Percentiles rank a stretch among this genome's conserved stretches.
Conservation (phyloP, 140 eudicot genomes). For the Erigeron philadelphicus region DNA sequence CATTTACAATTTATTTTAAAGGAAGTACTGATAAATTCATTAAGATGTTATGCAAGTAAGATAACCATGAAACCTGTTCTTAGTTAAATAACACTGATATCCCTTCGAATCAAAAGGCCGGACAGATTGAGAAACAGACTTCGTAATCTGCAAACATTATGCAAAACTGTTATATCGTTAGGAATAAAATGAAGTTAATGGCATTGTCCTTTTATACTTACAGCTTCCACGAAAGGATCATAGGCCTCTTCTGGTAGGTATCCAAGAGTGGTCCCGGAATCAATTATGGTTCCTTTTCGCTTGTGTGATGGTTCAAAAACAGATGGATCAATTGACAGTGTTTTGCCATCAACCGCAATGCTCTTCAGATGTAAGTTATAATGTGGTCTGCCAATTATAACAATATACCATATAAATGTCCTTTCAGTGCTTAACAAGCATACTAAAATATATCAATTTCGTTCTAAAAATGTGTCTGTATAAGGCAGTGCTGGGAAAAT, state of each 20-base stretch:
- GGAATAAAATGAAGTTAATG: neutral
- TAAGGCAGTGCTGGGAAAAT: too few relatives aligned
- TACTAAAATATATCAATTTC: neutral
- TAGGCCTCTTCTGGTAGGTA: constrained; percentile 73
- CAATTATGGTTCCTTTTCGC: constrained; percentile 74
- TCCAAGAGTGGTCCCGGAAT: constrained; percentile 85
- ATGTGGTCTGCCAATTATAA: constrained; percentile 58
- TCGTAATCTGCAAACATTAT: constrained; percentile 43
- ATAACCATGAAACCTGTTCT: constrained; percentile 43
- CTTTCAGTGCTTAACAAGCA: neutral
- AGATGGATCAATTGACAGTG: constrained; percentile 47
- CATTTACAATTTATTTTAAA: neutral
- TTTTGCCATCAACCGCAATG: constrained; percentile 59
- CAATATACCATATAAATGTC: neutral
- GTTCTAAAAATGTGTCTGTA: too few relatives aligned
- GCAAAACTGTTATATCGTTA: neutral
- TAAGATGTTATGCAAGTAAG: too few relatives aligned
- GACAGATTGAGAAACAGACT: constrained; percentile 49
- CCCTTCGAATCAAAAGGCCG: constrained; percentile 55
- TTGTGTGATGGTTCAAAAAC: constrained; percentile 57
- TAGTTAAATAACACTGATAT: constrained; percentile 55
- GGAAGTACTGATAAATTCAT: neutral
- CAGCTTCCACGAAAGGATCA: constrained; percentile 63
- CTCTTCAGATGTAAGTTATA: constrained; percentile 63
- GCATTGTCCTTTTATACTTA: constrained; percentile 29